phyloP scores from a whole-genome alignment of 2,329 filamentous ascomycete genomes.

The Cryphonectria parasitica region DNA sequence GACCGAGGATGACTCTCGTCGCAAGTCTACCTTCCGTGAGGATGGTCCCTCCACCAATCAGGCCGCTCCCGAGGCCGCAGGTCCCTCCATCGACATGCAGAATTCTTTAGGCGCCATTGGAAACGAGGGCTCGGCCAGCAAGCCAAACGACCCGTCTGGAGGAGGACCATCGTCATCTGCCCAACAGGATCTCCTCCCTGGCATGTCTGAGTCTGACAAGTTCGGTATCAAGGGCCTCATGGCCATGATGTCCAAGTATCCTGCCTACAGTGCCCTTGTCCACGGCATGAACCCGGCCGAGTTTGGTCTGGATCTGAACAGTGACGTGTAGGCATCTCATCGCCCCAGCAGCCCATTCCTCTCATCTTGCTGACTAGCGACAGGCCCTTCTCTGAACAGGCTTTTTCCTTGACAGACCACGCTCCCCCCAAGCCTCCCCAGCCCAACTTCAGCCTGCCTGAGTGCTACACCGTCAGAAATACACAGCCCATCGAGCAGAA shows the following conservation, averaged over 20 bases:
- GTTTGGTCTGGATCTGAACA: constrained; percentile 61
- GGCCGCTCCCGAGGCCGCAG: constrained; percentile 40
- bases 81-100: constrained; percentile 41
- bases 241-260: constrained; percentile 66
- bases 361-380: constrained; percentile 28
- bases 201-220: constrained; percentile 66
- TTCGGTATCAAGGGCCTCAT: constrained; percentile 68
- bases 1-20: constrained; percentile 49
- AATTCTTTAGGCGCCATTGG: constrained; percentile 53
- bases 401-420: constrained; percentile 66
- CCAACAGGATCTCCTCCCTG: constrained; percentile 60
- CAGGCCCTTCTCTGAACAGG: constrained; percentile 61
- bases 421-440: constrained; percentile 61
- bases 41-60: constrained; percentile 42
- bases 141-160: constrained; percentile 43
- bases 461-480: constrained; percentile 70
- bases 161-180: constrained; percentile 27
- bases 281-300: constrained; percentile 61
- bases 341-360: no score
- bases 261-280: constrained; percentile 65
- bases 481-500: constrained; percentile 68
- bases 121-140: constrained; percentile 45
- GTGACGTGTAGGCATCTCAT: constrained; percentile 55
- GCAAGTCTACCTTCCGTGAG: constrained; percentile 51
- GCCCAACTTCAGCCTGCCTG: constrained; percentile 61